Evolutionary conservation across 768 basidiomycete species (phyloP), one percentile per base, ranked within the genome.

Genomic region (Kwoniella sp.): DNA sequence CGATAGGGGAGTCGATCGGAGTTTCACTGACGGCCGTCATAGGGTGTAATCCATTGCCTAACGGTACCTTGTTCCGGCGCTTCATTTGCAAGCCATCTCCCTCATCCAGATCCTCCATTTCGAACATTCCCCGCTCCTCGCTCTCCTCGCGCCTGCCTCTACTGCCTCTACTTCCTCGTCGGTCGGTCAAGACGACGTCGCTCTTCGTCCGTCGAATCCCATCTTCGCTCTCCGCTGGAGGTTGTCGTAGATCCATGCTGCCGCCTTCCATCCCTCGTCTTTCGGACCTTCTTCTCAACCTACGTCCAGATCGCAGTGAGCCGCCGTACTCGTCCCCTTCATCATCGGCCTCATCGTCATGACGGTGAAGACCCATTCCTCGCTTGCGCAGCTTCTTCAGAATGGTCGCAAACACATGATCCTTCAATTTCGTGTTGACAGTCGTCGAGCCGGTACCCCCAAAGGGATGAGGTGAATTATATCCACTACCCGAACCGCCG

Each of bases 351-450:
- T 67, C 59, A 47, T 66, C 67, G n/a, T 62, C 90, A 29, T 70
- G 65, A 21, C 68, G 52, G 46, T 68, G 63, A 1, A 30, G 21
- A 26, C 58, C 52, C 25, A 70, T 24, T 0, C 71, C 66, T 24
- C 70, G 69, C 64, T 69, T 77, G n/a, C 68, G 67, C 50, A 80
- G 66, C 40, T 66, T 84, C 52, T 88, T 86, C 65, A 97, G 82
- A 30, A 98, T 87, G 19, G 90, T 90, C 64, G 86, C 90, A 77
- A 99, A 95, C 50, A 99, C 92, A 70, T 95, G 92, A 74, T 98
- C 93, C 80, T 93, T 94, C 62, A 99, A 83, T 77, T 87, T 90
- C 40, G 90, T 92, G 79, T 99, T 98, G 64, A 97, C 93, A 57
- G 88, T 85, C 5, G 96, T 98, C 15, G 90, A 91, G 1, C 95